These are phyloP conservation scores for Kluyveromyces siamensis DNA, from an alignment of 805 yeast species.

Conservation along the genomic window DNA sequence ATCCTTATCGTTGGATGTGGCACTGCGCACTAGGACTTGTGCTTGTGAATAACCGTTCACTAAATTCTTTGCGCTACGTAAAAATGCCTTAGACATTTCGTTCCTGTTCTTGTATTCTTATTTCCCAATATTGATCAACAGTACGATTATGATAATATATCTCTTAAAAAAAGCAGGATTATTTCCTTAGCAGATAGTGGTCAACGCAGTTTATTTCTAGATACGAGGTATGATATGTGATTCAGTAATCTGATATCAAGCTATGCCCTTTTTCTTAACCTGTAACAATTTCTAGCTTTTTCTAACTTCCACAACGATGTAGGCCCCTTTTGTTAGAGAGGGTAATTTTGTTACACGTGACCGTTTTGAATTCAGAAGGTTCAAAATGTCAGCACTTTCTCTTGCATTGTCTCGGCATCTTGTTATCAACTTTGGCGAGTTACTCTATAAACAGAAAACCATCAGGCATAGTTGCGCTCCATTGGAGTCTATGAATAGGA, in stretches of 20 bases:
- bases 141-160: background rate
- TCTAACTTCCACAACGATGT: background rate
- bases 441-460: no score
- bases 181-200: no score
- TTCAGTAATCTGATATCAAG: no score
- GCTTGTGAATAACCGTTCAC: conserved; percentile 76
- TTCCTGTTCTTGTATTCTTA: background rate
- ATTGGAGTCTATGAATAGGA: background rate
- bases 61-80: conserved; percentile 73
- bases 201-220: no score
- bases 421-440: no score
- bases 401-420: background rate
- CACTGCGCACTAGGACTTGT: conserved; percentile 83
- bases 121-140: background rate
- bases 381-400: background rate
- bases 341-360: background rate
- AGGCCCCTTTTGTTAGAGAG: background rate
- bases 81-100: conserved; percentile 63
- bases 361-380: no score
- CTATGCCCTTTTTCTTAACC: background rate
- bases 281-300: background rate
- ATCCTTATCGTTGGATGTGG: conserved; percentile 79
- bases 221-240: no score
- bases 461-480: no score
- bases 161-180: no score